Conservation (phyloP, 2,329 filamentous ascomycete species). For the Nemania serpens region DNA sequence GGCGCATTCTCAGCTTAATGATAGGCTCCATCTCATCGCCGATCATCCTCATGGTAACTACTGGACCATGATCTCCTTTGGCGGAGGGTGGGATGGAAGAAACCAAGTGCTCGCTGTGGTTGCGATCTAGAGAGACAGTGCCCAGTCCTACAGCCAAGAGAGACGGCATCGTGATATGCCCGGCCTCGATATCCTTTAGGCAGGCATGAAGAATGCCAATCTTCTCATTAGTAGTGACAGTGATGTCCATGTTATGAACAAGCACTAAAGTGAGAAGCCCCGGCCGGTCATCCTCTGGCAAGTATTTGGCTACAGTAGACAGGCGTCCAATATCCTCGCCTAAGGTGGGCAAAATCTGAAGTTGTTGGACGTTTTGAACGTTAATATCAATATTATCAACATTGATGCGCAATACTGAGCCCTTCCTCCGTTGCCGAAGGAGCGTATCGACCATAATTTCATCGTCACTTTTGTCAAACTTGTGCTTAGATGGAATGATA, state of each 20-base stretch:
- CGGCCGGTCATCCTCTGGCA: constrained; percentile 93
- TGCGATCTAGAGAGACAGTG: constrained; percentile 64
- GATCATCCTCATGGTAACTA: constrained; percentile 87
- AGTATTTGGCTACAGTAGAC: constrained; percentile 87
- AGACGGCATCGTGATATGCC: constrained; percentile 83
- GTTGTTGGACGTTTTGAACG: constrained; percentile 65
- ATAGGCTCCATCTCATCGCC: constrained; percentile 93
- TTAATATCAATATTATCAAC: constrained; percentile 67
- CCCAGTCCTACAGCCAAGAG: constrained; percentile 79
- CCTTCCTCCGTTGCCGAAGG: constrained; percentile 82
- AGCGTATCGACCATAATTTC: constrained; percentile 95
- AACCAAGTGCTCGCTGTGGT: constrained; percentile 72
- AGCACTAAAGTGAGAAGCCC: constrained; percentile 77
- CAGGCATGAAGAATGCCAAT: constrained; percentile 67
- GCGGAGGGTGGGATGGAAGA: constrained; percentile 51
- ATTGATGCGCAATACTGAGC: constrained; percentile 75
- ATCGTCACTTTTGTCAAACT: constrained; percentile 82
- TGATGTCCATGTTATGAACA: constrained; percentile 65
- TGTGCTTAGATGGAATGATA: constrained; percentile 88
- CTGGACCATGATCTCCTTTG: constrained; percentile 47
- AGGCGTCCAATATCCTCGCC: constrained; percentile 80
- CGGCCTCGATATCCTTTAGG: constrained; percentile 69
- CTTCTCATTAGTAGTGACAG: constrained; percentile 67
- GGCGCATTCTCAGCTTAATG: constrained; percentile 84
- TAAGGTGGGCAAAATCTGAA: constrained; percentile 71